Evolutionary conservation across 371 early-diverging fungal genomes (phyloP).

Genomic region (Batrachochytrium dendrobatidis): DNA sequence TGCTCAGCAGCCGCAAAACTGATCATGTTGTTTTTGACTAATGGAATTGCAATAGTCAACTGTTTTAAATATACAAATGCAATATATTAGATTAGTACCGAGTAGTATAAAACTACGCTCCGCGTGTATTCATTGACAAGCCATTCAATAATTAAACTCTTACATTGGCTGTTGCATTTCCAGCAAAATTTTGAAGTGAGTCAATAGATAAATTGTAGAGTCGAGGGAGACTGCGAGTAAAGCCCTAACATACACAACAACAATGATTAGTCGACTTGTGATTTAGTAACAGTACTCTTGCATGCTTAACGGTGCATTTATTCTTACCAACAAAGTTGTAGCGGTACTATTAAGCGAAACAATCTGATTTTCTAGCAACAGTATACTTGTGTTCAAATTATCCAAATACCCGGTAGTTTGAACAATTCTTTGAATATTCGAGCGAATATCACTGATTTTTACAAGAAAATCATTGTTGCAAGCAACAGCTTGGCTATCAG

Average conservation of each 20-base stretch:
- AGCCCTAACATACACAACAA: too few species aligned
- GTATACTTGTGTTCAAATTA: not conserved
- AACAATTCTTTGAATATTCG: too few species aligned
- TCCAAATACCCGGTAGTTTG: not conserved
- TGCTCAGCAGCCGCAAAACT: not conserved
- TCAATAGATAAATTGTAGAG: not conserved
- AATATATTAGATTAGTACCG: too few species aligned
- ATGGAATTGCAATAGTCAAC: not conserved
- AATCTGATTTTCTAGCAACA: not conserved
- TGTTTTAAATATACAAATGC: not conserved
- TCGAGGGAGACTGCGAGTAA: not conserved
- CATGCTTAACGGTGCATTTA: too few species aligned
- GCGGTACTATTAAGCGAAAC: not conserved
- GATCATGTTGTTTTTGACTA: not conserved
- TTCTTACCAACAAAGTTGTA: not conserved
- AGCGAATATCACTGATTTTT: not conserved
- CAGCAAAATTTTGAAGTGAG: not conserved
- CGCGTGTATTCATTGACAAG: too few species aligned
- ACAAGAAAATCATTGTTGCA: constrained; percentile 1
- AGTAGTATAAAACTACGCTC: too few species aligned
- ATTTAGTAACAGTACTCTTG: too few species aligned
- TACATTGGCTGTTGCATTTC: not conserved
- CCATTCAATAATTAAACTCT: not conserved
- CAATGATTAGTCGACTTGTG: too few species aligned
- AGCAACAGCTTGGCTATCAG: not conserved